Conservation (phyloP, 2,329 filamentous ascomycete species). For the Sporothrix phasma region DNA sequence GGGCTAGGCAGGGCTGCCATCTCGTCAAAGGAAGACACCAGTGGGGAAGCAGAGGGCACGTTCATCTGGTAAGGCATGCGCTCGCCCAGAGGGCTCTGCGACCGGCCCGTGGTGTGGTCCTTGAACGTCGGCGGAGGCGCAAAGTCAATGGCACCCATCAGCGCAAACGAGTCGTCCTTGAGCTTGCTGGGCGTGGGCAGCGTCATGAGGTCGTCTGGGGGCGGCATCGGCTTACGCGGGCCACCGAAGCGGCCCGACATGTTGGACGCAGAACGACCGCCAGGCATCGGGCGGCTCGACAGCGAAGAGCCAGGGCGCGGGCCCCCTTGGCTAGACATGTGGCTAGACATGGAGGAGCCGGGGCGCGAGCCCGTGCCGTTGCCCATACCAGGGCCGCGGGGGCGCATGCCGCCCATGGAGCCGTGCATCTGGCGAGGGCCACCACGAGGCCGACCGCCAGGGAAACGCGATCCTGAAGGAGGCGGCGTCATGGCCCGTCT, state of each 20-base stretch:
- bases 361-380: slow-evolving; percentile 20
- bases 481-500: slow-evolving; percentile 95
- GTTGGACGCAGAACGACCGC: slow-evolving; percentile 42
- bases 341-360: slow-evolving; percentile 26
- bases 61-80: slow-evolving; percentile 64
- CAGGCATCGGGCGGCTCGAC: slow-evolving; percentile 28
- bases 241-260: slow-evolving; percentile 35
- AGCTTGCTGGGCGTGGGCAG: slow-evolving; percentile 81
- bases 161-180: slow-evolving; percentile 66
- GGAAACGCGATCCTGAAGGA: slow-evolving; percentile 45
- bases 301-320: slow-evolving; percentile 32
- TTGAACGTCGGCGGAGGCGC: slow-evolving; percentile 62
- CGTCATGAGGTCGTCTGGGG: slow-evolving; percentile 61
- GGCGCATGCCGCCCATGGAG: slow-evolving; percentile 38
- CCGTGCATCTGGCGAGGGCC: slow-evolving; percentile 36
- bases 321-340: slow-evolving; percentile 27
- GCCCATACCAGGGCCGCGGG: slow-evolving; percentile 22
- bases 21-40: slow-evolving; percentile 79
- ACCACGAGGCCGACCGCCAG: slow-evolving; percentile 22
- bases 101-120: slow-evolving; percentile 60
- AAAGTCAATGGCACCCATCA: slow-evolving; percentile 65
- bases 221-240: slow-evolving; percentile 46
- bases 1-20: slow-evolving; percentile 79
- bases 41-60: slow-evolving; percentile 64
- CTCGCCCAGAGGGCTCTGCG: slow-evolving; percentile 54